A percentile compares a stretch with the other conserved stretches of the same genome.
phyloP scores from a whole-genome alignment of 805 yeast species.

The Pichia pseudocactophila region DNA sequence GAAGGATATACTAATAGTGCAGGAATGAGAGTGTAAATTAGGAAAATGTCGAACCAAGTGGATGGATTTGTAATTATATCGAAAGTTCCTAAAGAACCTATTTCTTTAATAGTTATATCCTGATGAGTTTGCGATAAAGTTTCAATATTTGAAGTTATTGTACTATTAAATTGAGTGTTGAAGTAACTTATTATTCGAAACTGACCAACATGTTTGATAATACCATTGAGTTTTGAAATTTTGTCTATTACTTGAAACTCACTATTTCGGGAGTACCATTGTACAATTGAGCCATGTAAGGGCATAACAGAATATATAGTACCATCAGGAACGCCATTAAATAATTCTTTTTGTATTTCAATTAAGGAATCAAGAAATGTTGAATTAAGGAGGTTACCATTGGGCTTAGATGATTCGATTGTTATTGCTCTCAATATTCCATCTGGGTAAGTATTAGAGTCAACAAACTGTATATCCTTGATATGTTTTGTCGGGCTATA shows the following conservation, averaged over 20 bases:
- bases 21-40: conserved; percentile 13
- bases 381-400: too few species aligned
- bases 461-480: neutral
- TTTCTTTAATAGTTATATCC: neutral
- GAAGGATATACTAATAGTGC: conserved; percentile 28
- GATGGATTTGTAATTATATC: neutral
- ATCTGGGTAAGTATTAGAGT: neutral
- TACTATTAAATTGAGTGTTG: neutral
- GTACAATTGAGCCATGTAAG: neutral
- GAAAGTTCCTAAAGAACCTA: neutral
- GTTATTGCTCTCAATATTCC: neutral
- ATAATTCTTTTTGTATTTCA: too few species aligned
- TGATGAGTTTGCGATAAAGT: neutral
- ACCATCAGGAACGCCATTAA: too few species aligned
- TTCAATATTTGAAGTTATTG: neutral
- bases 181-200: neutral
- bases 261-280: neutral
- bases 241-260: neutral
- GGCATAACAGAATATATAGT: neutral
- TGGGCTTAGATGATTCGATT: too few species aligned
- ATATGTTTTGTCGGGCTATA: neutral
- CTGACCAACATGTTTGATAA: conserved; percentile 1
- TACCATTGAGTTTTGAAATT: neutral
- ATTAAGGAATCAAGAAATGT: too few species aligned
- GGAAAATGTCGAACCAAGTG: conserved; percentile 1